Evolutionary conservation across 2,329 filamentous ascomycete species (phyloP), one percentile per base, ranked within the genome.

Genomic region (Fusarium anguioides): DNA sequence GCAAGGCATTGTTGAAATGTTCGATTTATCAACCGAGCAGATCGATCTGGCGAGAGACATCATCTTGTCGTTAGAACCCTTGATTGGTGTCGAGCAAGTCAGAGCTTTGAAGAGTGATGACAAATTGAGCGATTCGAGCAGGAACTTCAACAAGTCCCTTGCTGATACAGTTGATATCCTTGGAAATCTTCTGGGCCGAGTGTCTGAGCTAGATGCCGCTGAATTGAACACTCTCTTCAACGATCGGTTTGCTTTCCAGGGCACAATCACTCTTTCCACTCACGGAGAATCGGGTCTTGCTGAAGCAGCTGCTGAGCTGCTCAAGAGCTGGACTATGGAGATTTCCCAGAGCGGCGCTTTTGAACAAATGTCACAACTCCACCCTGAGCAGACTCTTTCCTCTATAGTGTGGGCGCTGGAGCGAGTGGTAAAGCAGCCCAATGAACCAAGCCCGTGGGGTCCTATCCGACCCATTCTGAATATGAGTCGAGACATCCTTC

Each of bases 301-400:
- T 63, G 90, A 94, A 75, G 91, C 92, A 17, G 90, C 92, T 2
- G 86, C 94, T 8, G 91, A 94, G 68, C 81, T 98, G 26, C 86
- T 98, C 67, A 97, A 97, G 77, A 88, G 88, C 33, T 87, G 95
- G 71, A 96, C 92, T 33, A 87, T 86, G 10, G 88, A 96, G 76
- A 75, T 81, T 31, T 81, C 80, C 20, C 83, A 86, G 37, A 76
- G 75, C 29, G 69, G 73, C 12, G 78, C 79, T 4, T 72, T 80
- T 18, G 75, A 80, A 48, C 77, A 80, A 46, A 79, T 80, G 74
- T 76, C 78, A 8, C 76, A 78, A 40, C 71, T 77, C 3, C 79
- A 80, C 46, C 76, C 80, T 8, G 79, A 80, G 15, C 77, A 79
- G 66, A 81, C 79, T 1, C 64, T 81, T 12, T 76, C 78, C 9